Evolutionary conservation across 108 stramenopile species (phyloP), one percentile per base, ranked within the genome.

Genomic region (Conticribra guillardii): DNA sequence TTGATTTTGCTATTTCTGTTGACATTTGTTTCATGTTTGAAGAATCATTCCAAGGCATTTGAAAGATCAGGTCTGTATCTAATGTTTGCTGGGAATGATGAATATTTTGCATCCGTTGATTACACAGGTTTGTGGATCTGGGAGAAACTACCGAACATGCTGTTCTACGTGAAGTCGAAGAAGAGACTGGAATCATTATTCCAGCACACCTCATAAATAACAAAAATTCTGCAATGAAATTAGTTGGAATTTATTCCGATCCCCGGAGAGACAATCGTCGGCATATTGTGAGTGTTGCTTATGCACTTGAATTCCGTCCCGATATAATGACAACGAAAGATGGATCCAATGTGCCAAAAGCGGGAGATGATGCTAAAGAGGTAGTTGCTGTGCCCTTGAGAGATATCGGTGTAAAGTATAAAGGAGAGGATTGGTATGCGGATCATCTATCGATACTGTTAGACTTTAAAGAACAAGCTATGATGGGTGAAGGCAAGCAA

Each of bases 361-460:
- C 89, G 16, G 94, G 90, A 16, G 94, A 95, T 67, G 94, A 95
- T 85, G 94, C 88, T 29, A 88, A 86, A 46, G 87, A 88, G 62
- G 88, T 92, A 14, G 62, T 82, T 21, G 59, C 67, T 45, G 74
- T 95, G 46, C 69, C 64, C 23, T 32, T 85, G 48, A 72, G 76
- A 18, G 90, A 91, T 48, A 74, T 94, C 59, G 89, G 82, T 27
- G 54, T 62, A 18, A 73, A 70, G 18, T 74, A 74, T 47, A 67
- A 68, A 31, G 76, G 76, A 26, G 60, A 74, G 21, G 80, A 80
- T 66, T 85, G 70, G 64, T 85, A 72, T 71, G 79, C 80, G 16
- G 85, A 85, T 60, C 85, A 85, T 61, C 52, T 71, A 57, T 69
- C 85, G 18, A 85, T 85, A 49, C 68, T 85, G 60, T 54, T 85